Evolutionary conservation across 768 basidiomycete genomes (phyloP).

Genomic region (Panaeolus papilionaceus): DNA sequence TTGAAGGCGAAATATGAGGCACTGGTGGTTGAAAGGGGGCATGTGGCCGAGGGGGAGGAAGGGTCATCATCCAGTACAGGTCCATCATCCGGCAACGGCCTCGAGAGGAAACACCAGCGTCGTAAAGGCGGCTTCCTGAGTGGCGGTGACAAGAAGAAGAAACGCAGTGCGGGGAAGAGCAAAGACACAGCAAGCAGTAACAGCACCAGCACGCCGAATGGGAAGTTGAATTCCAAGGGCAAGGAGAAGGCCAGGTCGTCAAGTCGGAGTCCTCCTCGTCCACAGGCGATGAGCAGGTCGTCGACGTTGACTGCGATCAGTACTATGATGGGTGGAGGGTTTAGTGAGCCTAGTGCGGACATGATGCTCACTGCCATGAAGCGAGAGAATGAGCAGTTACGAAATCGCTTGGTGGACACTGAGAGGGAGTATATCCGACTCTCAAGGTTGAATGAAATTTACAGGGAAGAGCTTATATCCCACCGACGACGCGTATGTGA

Average conservation of each 20-base stretch:
- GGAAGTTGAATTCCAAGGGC: constrained; percentile 19
- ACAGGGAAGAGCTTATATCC: constrained; percentile 84
- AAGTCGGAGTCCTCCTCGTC: constrained; percentile 7
- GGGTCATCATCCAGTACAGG: constrained; percentile 24
- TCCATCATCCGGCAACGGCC: background rate
- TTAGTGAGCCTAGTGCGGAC: constrained; percentile 49
- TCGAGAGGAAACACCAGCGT: background rate
- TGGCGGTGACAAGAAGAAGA: constrained; percentile 22
- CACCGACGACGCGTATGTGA: constrained; percentile 73
- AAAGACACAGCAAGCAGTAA: constrained; percentile 11
- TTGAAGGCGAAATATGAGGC: constrained; percentile 36
- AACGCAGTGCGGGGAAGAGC: constrained; percentile 2
- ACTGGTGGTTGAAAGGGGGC: background rate
- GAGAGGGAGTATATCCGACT: constrained; percentile 82
- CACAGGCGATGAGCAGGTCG: constrained; percentile 6
- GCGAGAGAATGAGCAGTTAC: constrained; percentile 78
- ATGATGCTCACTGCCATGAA: constrained; percentile 78
- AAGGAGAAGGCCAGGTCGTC: constrained; percentile 11
- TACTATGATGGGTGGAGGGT: background rate
- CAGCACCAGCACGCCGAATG: constrained; percentile 20
- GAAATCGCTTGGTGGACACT: constrained; percentile 70
- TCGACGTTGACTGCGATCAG: constrained; percentile 3
- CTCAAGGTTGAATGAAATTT: constrained; percentile 79
- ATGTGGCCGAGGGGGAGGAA: background rate
- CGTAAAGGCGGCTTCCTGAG: constrained; percentile 26